These are phyloP conservation scores for Suillus luteus DNA, from an alignment of 768 basidiomycete species.

Conservation along the genomic window DNA sequence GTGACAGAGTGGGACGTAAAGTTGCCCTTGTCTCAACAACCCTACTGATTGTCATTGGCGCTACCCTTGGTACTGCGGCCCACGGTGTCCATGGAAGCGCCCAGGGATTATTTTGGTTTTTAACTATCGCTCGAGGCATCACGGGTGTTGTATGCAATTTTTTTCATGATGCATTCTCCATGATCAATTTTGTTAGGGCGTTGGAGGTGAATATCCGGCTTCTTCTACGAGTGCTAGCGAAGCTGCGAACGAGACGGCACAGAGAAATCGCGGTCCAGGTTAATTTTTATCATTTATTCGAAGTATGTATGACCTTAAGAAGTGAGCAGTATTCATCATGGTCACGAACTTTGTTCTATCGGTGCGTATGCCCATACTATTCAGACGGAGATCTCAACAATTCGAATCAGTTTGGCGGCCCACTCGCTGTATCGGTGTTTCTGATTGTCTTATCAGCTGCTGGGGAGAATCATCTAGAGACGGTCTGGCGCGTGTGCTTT, in stretches of 20 bases:
- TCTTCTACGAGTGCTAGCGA: conserved; percentile 70
- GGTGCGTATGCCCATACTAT: conserved; percentile 36
- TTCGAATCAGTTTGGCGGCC: conserved; percentile 56
- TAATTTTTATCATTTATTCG: conserved; percentile 14
- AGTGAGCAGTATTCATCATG: conserved; percentile 63
- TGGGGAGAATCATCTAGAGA: conserved; percentile 58
- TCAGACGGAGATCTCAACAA: conserved; percentile 2
- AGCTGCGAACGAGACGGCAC: conserved; percentile 70
- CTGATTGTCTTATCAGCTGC: conserved; percentile 69
- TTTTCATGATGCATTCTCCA: not conserved
- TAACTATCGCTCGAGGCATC: conserved; percentile 71
- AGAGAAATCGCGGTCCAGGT: conserved; percentile 62
- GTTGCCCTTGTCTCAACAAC: conserved; percentile 73
- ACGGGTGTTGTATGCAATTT: conserved; percentile 56
- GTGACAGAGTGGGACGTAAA: conserved; percentile 74
- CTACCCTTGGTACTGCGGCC: conserved; percentile 67
- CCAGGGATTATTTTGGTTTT: conserved; percentile 70
- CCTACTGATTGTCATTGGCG: conserved; percentile 66
- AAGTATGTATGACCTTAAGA: conserved; percentile 10
- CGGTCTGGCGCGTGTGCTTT: conserved; percentile 70
- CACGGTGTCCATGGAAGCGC: conserved; percentile 58
- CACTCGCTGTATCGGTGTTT: conserved; percentile 66
- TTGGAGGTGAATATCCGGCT: conserved; percentile 79
- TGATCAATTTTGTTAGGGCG: conserved; percentile 45
- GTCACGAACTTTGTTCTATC: conserved; percentile 73